Conservation (phyloP, 1,284 basidiomycete species). For the Coniferiporia sulphurascens region DNA sequence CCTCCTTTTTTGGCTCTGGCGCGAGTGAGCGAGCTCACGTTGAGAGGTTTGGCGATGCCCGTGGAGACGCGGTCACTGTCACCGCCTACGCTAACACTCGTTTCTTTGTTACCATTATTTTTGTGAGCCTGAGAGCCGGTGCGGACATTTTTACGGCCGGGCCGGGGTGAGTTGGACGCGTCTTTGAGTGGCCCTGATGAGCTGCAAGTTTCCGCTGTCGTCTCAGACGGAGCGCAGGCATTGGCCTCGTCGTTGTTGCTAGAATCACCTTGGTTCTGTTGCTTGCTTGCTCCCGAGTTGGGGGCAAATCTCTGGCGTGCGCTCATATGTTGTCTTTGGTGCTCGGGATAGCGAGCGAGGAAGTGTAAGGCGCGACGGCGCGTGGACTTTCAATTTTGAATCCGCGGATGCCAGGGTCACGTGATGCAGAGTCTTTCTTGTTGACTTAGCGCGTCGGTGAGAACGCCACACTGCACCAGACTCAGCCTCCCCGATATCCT, state of each 20-base stretch:
- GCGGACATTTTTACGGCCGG: neutral
- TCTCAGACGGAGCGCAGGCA: neutral
- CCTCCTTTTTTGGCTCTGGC: slow-evolving; percentile 1
- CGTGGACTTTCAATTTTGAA: no score
- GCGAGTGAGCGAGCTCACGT: slow-evolving; percentile 7
- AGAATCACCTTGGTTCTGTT: neutral
- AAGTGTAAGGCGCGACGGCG: neutral
- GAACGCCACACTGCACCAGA: neutral
- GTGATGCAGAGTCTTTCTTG: no score
- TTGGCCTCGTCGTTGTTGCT: neutral
- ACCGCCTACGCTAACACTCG: neutral
- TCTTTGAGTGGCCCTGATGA: slow-evolving; percentile 4
- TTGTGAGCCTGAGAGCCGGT: neutral
- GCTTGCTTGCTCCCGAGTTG: neutral
- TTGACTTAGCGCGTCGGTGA: no score
- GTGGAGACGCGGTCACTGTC: neutral
- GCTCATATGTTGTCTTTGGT: slow-evolving; percentile 10
- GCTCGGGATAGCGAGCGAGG: neutral
- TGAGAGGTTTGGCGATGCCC: slow-evolving; percentile 15
- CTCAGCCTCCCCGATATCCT: neutral
- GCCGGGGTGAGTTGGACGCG: slow-evolving; percentile 16
- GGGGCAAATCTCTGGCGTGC: slow-evolving; percentile 11
- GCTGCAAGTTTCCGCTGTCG: neutral
- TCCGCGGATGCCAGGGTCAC: no score
- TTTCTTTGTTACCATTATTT: neutral